A percentile compares a stretch with the other conserved stretches of the same genome.
phyloP scores from a whole-genome alignment of 2,329 filamentous ascomycete species.

The Pseudogymnoascus sp. region DNA sequence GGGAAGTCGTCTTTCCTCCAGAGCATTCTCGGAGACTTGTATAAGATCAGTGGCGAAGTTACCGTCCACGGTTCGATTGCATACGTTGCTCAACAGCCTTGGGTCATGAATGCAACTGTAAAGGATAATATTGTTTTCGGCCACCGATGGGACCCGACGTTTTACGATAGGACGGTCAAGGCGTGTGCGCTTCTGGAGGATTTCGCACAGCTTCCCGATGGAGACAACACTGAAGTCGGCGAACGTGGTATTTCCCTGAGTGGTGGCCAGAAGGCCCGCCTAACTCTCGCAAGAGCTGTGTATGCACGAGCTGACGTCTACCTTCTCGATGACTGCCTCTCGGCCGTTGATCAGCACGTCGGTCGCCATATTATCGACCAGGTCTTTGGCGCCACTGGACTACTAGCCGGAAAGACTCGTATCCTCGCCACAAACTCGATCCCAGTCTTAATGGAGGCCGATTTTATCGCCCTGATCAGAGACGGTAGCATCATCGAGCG shows the following conservation, averaged over 20 bases:
- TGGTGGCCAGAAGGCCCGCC: slow-evolving; percentile 88
- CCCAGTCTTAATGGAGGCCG: slow-evolving; percentile 76
- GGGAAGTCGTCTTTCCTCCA: slow-evolving; percentile 93
- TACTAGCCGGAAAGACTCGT: slow-evolving; percentile 77
- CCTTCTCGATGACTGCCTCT: slow-evolving; percentile 85
- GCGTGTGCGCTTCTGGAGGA: slow-evolving; percentile 88
- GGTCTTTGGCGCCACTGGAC: slow-evolving; percentile 75
- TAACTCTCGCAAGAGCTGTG: slow-evolving; percentile 85
- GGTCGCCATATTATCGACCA: slow-evolving; percentile 91
- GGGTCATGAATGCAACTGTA: slow-evolving; percentile 97
- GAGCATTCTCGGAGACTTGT: slow-evolving; percentile 80
- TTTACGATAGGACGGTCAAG: slow-evolving; percentile 87
- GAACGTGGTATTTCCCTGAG: slow-evolving; percentile 94
- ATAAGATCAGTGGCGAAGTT: slow-evolving; percentile 79
- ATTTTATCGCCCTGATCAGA: slow-evolving; percentile 77
- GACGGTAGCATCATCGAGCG: slow-evolving; percentile 77
- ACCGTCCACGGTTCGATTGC: slow-evolving; percentile 73
- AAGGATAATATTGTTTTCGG: slow-evolving; percentile 97
- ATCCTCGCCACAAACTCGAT: slow-evolving; percentile 95
- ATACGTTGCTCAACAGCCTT: slow-evolving; percentile 86
- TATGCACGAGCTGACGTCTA: slow-evolving; percentile 97
- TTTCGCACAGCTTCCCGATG: slow-evolving; percentile 85
- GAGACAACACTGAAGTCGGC: slow-evolving; percentile 92
- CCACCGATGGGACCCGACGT: slow-evolving; percentile 83
- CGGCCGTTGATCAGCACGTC: slow-evolving; percentile 96